These are phyloP conservation scores for Nelumbo lutea DNA, from an alignment of 164 flowering plant genomes.

Conservation along the genomic window DNA sequence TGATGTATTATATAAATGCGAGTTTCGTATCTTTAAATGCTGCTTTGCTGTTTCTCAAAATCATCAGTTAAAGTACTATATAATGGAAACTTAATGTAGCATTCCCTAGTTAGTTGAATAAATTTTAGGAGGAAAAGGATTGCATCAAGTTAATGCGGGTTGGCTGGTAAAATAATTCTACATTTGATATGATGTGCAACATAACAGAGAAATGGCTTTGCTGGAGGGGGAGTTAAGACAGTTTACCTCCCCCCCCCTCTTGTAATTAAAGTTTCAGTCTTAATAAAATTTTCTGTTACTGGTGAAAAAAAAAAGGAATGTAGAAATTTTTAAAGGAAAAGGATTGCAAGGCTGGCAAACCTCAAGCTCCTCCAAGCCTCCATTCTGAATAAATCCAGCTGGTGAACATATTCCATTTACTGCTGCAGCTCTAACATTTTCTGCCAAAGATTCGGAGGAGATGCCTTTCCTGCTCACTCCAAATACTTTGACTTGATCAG, in stretches of 20 bases:
- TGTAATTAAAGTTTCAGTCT: no score
- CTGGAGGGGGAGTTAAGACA: neutral
- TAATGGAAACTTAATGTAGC: neutral
- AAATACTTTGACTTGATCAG: conserved; percentile 20
- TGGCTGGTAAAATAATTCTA: neutral
- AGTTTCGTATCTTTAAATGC: no score
- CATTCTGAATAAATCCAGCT: conserved; percentile 19
- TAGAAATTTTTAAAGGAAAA: neutral
- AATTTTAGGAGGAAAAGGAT: no score
- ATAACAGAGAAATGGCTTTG: neutral
- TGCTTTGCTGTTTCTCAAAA: no score
- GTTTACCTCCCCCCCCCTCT: neutral
- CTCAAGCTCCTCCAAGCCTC: conserved; percentile 82
- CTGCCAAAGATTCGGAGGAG: conserved; percentile 13
- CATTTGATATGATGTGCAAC: neutral
- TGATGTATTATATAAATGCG: no score
- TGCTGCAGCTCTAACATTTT: conserved; percentile 11
- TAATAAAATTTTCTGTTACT: no score
- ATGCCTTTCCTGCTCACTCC: conserved; percentile 15
- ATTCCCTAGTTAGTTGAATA: neutral
- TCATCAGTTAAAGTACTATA: no score
- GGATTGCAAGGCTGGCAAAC: conserved; percentile 25
- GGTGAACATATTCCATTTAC: conserved; percentile 19
- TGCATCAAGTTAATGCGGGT: no score
- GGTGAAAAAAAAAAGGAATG: no score